Conservation (phyloP, 768 basidiomycete species). For the Naematelia encephala region DNA sequence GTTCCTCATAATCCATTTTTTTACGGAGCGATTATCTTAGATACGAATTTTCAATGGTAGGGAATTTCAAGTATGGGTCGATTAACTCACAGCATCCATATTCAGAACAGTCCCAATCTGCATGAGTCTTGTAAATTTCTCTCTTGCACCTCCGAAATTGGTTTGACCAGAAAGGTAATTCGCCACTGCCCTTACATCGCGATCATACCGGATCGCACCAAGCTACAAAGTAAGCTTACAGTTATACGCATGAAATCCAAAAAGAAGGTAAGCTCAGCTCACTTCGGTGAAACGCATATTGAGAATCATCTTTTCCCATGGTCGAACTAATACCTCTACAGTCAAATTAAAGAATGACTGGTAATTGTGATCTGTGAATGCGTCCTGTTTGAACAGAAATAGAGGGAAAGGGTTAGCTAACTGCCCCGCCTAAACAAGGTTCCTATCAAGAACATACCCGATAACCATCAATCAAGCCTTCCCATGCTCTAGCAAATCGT, state of each 20-base stretch:
- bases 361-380: slow-evolving; percentile 83
- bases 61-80: too few relatives aligned
- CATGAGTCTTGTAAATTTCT: slow-evolving; percentile 86
- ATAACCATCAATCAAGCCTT: slow-evolving; percentile 76
- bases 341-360: slow-evolving; percentile 78
- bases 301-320: slow-evolving; percentile 87
- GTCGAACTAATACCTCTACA: slow-evolving; percentile 82
- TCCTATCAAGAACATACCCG: slow-evolving; percentile 58
- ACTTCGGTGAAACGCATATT: slow-evolving; percentile 85
- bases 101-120: slow-evolving; percentile 91
- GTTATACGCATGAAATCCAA: not conserved
- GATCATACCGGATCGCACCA: slow-evolving; percentile 91
- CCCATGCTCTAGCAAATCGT: slow-evolving; percentile 87
- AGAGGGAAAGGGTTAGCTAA: not conserved
- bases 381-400: slow-evolving; percentile 58
- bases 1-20: too few relatives aligned
- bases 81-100: slow-evolving; percentile 58
- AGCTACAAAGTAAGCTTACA: slow-evolving; percentile 57
- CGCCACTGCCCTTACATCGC: slow-evolving; percentile 78
- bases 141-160: slow-evolving; percentile 80
- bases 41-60: too few relatives aligned
- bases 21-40: too few relatives aligned
- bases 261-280: too few relatives aligned
- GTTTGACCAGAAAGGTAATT: slow-evolving; percentile 84
- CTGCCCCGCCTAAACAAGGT: not conserved